Evolutionary conservation across 805 yeast genomes (phyloP).

Genomic region (Blastobotrys chiropterorum): DNA sequence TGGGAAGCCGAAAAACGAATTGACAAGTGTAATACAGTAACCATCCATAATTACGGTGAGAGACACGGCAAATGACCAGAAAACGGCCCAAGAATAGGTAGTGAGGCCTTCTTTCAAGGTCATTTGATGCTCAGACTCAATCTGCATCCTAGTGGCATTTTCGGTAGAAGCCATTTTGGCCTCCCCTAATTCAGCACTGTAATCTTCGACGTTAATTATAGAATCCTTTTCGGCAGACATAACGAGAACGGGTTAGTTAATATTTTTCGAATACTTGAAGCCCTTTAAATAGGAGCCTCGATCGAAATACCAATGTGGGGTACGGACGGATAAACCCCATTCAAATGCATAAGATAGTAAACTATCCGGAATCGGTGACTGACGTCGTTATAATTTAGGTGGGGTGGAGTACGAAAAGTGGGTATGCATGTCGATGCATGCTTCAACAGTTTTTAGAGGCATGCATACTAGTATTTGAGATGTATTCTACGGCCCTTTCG

Average conservation of each 20-base stretch:
- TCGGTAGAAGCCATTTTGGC: neutral
- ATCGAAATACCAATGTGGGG: neutral
- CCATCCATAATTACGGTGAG: constrained; percentile 43
- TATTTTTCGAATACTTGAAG: neutral
- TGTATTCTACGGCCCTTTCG: too few relatives aligned
- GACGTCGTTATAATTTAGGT: too few relatives aligned
- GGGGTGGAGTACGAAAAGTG: too few relatives aligned
- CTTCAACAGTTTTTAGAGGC: too few relatives aligned
- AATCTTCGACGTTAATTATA: neutral
- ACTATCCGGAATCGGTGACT: too few relatives aligned
- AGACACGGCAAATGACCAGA: constrained; percentile 9
- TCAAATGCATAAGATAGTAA: neutral
- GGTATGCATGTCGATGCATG: too few relatives aligned
- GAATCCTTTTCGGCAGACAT: neutral
- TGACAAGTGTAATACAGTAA: constrained; percentile 38
- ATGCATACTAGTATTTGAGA: too few relatives aligned
- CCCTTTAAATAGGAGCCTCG: neutral
- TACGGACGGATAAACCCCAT: neutral
- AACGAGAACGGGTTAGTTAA: neutral
- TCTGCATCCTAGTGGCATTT: neutral
- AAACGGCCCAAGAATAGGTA: constrained; percentile 38
- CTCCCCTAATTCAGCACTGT: neutral
- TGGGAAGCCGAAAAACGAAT: constrained; percentile 40
- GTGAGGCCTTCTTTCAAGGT: constrained; percentile 13
- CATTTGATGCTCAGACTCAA: constrained; percentile 18